phyloP scores from a whole-genome alignment of 495 filamentous ascomycete genomes.

The Aspergillus panamensis region DNA sequence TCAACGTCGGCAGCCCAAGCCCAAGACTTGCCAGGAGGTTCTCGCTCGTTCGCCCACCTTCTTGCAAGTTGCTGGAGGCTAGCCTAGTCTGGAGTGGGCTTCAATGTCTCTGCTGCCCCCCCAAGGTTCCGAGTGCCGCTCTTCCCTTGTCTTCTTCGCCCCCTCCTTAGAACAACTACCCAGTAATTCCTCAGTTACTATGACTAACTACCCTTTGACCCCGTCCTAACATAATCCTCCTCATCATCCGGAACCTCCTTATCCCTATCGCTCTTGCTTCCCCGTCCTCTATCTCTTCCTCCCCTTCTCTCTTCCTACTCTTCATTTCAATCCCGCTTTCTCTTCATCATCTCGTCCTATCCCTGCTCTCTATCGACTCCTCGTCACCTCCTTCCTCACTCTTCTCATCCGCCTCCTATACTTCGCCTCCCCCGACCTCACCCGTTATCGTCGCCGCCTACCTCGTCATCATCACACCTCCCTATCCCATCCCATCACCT shows the following conservation, averaged over 20 bases:
- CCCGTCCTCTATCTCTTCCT: constrained; percentile 16
- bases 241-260: constrained; percentile 22
- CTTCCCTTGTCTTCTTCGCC: constrained; percentile 22
- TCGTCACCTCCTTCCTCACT: constrained; percentile 15
- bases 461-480: neutral
- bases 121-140: constrained; percentile 22
- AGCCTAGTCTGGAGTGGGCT: neutral
- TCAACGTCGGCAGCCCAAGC: constrained; percentile 11
- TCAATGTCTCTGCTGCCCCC: constrained; percentile 9
- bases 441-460: constrained; percentile 5
- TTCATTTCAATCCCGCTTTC: constrained; percentile 31
- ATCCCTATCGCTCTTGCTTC: constrained; percentile 24
- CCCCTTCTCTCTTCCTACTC: constrained; percentile 20
- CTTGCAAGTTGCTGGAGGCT: constrained; percentile 7
- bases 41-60: constrained; percentile 24
- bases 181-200: neutral
- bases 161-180: constrained; percentile 23
- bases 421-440: constrained; percentile 2
- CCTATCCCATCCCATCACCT: neutral
- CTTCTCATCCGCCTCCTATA: constrained; percentile 11
- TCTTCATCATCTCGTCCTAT: constrained; percentile 20
- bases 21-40: constrained; percentile 11
- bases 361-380: constrained; percentile 16
- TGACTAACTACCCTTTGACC: constrained; percentile 4
- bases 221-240: neutral